Evolutionary conservation across 352 stramenopile genomes (phyloP).

Genomic region (Pythium sukuiense): DNA sequence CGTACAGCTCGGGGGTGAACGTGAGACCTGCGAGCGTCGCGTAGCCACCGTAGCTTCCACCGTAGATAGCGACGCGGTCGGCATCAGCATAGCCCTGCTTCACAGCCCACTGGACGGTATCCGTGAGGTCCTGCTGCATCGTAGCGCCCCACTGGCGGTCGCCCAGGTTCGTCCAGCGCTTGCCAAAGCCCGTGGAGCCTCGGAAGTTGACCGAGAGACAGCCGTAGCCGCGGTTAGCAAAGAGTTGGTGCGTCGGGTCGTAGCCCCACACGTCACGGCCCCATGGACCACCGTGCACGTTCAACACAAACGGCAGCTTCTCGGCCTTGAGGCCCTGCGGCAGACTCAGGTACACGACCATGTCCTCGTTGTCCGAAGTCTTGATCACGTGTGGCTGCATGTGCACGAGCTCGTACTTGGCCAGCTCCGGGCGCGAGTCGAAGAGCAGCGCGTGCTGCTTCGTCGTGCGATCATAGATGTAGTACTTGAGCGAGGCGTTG

Average conservation of each 20-base stretch:
- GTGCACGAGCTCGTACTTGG: conserved; percentile 36
- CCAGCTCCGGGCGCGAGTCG: conserved; percentile 36
- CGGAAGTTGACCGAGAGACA: conserved; percentile 63
- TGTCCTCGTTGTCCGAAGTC: conserved; percentile 44
- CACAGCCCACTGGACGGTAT: conserved; percentile 55
- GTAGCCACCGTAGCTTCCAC: conserved; percentile 76
- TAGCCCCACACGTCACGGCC: conserved; percentile 35
- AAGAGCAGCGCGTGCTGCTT: conserved; percentile 37
- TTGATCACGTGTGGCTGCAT: conserved; percentile 43
- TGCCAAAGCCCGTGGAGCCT: conserved; percentile 68
- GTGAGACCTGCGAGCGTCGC: conserved; percentile 61
- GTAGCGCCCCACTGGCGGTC: conserved; percentile 39
- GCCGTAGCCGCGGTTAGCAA: conserved; percentile 48
- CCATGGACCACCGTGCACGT: conserved; percentile 47
- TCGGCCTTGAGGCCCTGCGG: conserved; percentile 28
- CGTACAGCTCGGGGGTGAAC: conserved; percentile 81
- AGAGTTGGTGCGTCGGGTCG: conserved; percentile 38
- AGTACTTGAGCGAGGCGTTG: conserved; percentile 50
- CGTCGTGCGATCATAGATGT: conserved; percentile 37
- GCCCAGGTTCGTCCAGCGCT: conserved; percentile 61
- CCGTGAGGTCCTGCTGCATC: conserved; percentile 56
- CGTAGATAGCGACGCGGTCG: conserved; percentile 50
- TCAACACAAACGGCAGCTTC: conserved; percentile 40
- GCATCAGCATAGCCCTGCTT: conserved; percentile 56
- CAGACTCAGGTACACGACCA: conserved; percentile 49